Percentiles rank a stretch among this genome's conserved stretches.
phyloP scores from a whole-genome alignment of 495 filamentous ascomycete genomes.

The Pseudoneurospora amorphoporcata region DNA sequence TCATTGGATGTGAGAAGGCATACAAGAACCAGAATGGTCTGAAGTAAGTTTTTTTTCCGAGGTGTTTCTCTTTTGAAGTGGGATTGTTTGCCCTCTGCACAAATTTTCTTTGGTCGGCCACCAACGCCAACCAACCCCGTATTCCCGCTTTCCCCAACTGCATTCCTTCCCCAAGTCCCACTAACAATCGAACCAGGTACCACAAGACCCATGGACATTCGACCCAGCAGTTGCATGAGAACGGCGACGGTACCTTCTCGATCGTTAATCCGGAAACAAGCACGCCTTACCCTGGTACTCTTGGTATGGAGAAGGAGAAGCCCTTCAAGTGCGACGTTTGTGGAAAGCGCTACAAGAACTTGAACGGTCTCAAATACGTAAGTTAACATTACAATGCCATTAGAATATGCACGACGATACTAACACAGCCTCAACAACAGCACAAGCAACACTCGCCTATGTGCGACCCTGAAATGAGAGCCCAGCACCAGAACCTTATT shows the following conservation, averaged over 20 bases:
- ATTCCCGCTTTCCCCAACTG: slow-evolving; percentile 3
- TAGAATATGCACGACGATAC: not conserved
- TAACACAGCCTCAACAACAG: slow-evolving; percentile 19
- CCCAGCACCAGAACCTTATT: slow-evolving; percentile 26
- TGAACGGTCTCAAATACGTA: slow-evolving; percentile 89
- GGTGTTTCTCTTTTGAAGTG: not conserved
- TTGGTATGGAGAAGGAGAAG: slow-evolving; percentile 99
- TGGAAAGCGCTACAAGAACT: slow-evolving; percentile 98
- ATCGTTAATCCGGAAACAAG: slow-evolving; percentile 97
- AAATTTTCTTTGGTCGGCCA: not conserved
- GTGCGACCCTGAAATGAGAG: slow-evolving; percentile 41
- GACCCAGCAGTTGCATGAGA: slow-evolving; percentile 90
- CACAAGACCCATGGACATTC: slow-evolving; percentile 85
- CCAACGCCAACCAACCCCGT: not conserved
- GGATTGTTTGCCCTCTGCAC: not conserved
- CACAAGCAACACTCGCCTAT: slow-evolving; percentile 78
- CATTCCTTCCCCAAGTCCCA: slow-evolving; percentile 3
- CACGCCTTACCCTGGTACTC: slow-evolving; percentile 83
- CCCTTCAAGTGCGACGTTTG: slow-evolving; percentile 94
- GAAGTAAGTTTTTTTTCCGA: slow-evolving; percentile 49
- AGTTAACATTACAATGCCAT: slow-evolving; percentile 7
- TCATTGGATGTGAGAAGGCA: slow-evolving; percentile 97
- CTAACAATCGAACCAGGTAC: slow-evolving; percentile 43
- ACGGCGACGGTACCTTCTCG: slow-evolving; percentile 91
- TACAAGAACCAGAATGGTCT: slow-evolving; percentile 99